A percentile compares a stretch with the other conserved stretches of the same genome.
These are phyloP conservation scores for Microbotryum saponariae DNA, from an alignment of 1,284 basidiomycete genomes.

Conservation along the genomic window DNA sequence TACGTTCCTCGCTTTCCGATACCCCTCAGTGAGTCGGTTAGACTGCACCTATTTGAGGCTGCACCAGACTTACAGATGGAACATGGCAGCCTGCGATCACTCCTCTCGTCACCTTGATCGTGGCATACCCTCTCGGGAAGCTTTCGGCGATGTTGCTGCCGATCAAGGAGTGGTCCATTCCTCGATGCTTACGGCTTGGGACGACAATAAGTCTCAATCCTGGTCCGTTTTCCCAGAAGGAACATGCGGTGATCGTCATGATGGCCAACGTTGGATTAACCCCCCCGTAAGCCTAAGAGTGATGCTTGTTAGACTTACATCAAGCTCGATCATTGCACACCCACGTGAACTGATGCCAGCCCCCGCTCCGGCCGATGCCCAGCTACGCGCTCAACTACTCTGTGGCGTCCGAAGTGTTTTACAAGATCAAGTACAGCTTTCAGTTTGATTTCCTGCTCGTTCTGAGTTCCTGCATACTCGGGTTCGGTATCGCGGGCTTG, in stretches of 20 bases:
- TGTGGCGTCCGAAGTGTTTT: slow-evolving; percentile 68
- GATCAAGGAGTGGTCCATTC: slow-evolving; percentile 64
- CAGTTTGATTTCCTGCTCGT: slow-evolving; percentile 67
- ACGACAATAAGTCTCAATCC: slow-evolving; percentile 75
- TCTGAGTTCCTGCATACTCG: slow-evolving; percentile 80
- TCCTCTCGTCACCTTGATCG: slow-evolving; percentile 70
- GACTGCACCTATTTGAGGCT: no score
- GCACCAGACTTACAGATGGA: no score
- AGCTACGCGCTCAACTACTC: slow-evolving; percentile 68
- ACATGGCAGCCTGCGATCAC: slow-evolving; percentile 55
- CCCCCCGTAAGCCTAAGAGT: no score
- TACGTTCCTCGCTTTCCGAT: slow-evolving; percentile 86
- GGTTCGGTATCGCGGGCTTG: slow-evolving; percentile 81
- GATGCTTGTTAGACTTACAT: no score
- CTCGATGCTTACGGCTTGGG: slow-evolving; percentile 50
- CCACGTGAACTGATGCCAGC: not conserved
- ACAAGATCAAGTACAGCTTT: slow-evolving; percentile 46
- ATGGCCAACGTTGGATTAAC: slow-evolving; percentile 74
- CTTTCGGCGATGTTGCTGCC: slow-evolving; percentile 73
- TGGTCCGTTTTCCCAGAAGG: slow-evolving; percentile 97
- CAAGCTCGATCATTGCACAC: not conserved
- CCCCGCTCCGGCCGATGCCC: slow-evolving; percentile 45
- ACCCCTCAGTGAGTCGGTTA: slow-evolving; percentile 51
- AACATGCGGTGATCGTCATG: slow-evolving; percentile 84
- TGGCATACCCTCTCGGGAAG: slow-evolving; percentile 84